Conservation (phyloP, 345 rosid genomes). For the Corchorus capsularis region DNA sequence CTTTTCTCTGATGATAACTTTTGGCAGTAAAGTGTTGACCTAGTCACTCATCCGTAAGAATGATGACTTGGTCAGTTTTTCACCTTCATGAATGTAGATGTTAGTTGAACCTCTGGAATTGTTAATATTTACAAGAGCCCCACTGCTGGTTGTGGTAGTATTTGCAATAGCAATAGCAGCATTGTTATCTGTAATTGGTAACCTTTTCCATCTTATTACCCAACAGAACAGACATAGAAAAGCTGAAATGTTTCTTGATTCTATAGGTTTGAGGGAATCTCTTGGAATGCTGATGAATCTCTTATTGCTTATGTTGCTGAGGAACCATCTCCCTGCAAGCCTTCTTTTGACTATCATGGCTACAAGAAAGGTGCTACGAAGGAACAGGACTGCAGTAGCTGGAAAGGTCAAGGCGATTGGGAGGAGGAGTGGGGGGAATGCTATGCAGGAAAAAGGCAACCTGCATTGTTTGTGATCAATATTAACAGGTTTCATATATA, state of each 20-base stretch:
- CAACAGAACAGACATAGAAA: conserved; percentile 8
- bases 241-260: conserved; percentile 23
- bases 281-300: conserved; percentile 87
- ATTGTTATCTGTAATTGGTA: not conserved
- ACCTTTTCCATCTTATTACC: not conserved
- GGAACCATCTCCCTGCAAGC: conserved; percentile 63
- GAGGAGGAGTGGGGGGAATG: conserved; percentile 99
- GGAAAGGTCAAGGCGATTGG: conserved; percentile 98
- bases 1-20: conserved; percentile 13
- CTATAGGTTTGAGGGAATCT: conserved; percentile 90
- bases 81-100: not conserved
- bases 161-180: not conserved
- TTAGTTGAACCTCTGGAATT: not conserved
- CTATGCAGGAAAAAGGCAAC: conserved; percentile 82
- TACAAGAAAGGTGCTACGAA: conserved; percentile 51
- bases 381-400: conserved; percentile 63
- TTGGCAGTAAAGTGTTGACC: conserved; percentile 1
- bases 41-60: not conserved
- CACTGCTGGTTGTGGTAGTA: not conserved
- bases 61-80: not conserved
- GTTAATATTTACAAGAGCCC: not conserved
- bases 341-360: conserved; percentile 59
- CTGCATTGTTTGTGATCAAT: conserved; percentile 67
- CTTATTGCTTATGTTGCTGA: conserved; percentile 83
- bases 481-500: conserved; percentile 52